Evolutionary conservation across 2,329 filamentous ascomycete species (phyloP).

Genomic region (Colletotrichum agaves): DNA sequence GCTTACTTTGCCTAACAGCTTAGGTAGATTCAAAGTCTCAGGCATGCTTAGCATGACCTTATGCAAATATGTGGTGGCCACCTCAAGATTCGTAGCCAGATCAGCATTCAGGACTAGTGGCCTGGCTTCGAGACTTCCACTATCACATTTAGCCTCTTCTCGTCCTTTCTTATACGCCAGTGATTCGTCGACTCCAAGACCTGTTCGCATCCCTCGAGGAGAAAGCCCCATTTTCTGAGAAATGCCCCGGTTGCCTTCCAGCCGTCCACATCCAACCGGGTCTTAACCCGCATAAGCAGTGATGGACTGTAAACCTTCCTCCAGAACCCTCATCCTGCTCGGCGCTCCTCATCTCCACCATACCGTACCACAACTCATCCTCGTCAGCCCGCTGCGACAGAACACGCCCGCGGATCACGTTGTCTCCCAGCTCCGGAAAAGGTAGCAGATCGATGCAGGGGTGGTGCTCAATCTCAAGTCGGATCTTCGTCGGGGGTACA

Average conservation of each 20-base stretch:
- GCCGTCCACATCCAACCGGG: constrained; percentile 23
- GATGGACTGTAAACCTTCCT: not conserved
- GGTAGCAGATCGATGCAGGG: constrained; percentile 48
- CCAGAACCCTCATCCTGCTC: not conserved
- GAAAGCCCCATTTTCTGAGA: constrained; percentile 38
- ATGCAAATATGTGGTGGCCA: too few relatives aligned
- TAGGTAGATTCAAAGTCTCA: too few relatives aligned
- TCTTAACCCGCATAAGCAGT: not conserved
- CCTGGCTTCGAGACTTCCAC: too few relatives aligned
- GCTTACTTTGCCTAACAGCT: too few relatives aligned
- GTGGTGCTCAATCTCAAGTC: constrained; percentile 43
- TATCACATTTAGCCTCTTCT: not conserved
- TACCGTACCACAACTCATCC: constrained; percentile 4
- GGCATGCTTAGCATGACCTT: too few relatives aligned
- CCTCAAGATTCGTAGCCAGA: too few relatives aligned
- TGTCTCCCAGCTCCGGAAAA: constrained; percentile 43
- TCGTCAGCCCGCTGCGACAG: not conserved
- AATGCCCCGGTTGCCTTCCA: constrained; percentile 38
- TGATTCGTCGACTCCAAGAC: constrained; percentile 34
- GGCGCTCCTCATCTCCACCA: not conserved
- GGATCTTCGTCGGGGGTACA: constrained; percentile 44
- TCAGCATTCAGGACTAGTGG: too few relatives aligned
- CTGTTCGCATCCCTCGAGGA: constrained; percentile 35
- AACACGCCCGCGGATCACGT: constrained; percentile 35
- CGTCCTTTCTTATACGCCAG: constrained; percentile 24